Evolutionary conservation across 768 basidiomycete species (phyloP).

Genomic region (Cantharellus anzutake): DNA sequence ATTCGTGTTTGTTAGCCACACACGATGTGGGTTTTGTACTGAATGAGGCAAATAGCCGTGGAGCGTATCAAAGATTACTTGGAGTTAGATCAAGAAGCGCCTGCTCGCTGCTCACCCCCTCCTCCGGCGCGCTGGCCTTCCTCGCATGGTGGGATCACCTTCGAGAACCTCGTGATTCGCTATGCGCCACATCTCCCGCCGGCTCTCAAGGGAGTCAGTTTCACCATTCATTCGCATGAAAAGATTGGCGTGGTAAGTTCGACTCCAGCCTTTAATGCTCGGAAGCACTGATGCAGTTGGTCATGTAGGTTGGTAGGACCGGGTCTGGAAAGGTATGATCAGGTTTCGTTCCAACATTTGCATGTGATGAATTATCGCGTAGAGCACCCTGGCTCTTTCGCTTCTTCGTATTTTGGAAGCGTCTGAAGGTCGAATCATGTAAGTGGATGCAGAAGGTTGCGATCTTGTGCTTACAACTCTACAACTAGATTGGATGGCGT

Average conservation of each 20-base stretch:
- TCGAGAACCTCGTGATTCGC: constrained; percentile 38
- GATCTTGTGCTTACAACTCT: constrained; percentile 8
- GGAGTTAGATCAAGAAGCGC: constrained; percentile 47
- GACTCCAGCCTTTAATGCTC: background rate
- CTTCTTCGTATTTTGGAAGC: constrained; percentile 47
- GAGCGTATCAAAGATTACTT: constrained; percentile 58
- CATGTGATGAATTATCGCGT: constrained; percentile 19
- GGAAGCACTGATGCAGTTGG: background rate
- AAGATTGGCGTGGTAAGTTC: constrained; percentile 46
- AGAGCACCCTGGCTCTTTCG: constrained; percentile 38
- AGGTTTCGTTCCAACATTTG: background rate
- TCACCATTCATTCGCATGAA: constrained; percentile 38
- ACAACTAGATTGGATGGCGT: constrained; percentile 13
- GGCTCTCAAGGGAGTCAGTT: constrained; percentile 38
- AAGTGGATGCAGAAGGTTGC: constrained; percentile 10
- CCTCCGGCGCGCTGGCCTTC: constrained; percentile 65
- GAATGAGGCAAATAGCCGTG: constrained; percentile 19
- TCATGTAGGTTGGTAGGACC: constrained; percentile 38
- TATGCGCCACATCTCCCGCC: constrained; percentile 46
- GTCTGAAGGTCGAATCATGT: constrained; percentile 37
- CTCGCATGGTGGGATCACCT: constrained; percentile 30
- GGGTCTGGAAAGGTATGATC: constrained; percentile 30
- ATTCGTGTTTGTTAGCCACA: background rate
- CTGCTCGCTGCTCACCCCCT: constrained; percentile 32
- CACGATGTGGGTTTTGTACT: background rate